phyloP scores from a whole-genome alignment of 306 rosid genomes.

The Castanea sativa region DNA sequence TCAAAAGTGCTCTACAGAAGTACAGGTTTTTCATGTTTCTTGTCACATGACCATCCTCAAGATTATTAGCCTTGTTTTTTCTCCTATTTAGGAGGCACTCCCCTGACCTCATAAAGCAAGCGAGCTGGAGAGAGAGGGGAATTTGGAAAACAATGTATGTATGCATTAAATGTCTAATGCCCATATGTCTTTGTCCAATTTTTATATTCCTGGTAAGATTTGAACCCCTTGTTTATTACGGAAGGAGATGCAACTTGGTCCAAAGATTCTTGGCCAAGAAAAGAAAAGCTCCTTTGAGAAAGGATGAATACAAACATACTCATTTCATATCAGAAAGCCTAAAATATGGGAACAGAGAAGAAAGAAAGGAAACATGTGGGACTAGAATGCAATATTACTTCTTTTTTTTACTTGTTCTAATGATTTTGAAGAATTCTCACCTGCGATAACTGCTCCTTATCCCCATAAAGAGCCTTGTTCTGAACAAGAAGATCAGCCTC shows the following conservation, averaged over 20 bases:
- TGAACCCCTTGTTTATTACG: background rate
- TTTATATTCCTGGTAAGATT: background rate
- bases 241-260: background rate
- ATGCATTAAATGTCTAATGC: background rate
- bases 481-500: constrained; percentile 90
- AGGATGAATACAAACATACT: background rate
- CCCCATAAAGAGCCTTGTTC: constrained; percentile 81
- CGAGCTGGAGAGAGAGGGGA: background rate
- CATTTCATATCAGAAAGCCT: background rate
- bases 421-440: constrained; percentile 32
- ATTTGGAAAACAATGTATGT: background rate
- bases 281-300: background rate
- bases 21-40: background rate
- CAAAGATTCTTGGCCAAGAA: background rate
- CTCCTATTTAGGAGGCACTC: background rate
- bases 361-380: background rate
- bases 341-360: background rate
- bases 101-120: background rate
- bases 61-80: background rate
- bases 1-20: background rate
- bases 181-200: background rate
- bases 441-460: constrained; percentile 89
- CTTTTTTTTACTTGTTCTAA: background rate
- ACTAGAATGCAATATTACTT: background rate
- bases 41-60: background rate